Base-by-base conservation (phyloP, 2,329 filamentous ascomycete species). In the Monosporascus ibericus region DNA sequence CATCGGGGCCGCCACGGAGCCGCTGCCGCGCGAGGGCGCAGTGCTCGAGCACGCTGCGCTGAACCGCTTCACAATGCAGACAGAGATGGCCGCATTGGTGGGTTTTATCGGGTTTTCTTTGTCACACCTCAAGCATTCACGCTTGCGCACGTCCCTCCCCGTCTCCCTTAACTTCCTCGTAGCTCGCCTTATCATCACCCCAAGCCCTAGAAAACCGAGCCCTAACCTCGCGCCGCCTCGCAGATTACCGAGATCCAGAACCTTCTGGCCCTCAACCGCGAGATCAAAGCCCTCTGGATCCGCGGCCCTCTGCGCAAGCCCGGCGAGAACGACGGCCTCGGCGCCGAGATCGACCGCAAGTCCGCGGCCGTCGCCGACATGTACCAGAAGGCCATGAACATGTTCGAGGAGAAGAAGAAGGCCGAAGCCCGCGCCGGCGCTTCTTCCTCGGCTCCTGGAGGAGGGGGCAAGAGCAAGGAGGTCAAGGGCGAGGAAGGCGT, bases 231-330 rank as follows among this genome's bases (percentile, higher is more conserved):
- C 20, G 27, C 15, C 1, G 9, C 36, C 37, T 3, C 18, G 34
- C 49, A 75, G 72, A 69, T 73, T 52, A 65, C 69, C 53, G 70
- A 71, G 8, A 58, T 71, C 30, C 66, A 79, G 54, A 72, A 77
- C 53, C 67, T 80, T 3, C 68, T 78, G 4, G 62, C 66, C 27
- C 65, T 80, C 14, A 77, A 70, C 18, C 72, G 76, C 38, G 72
- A 75, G 55, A 68, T 80, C 52, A 76, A 78, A 56, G 71, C 75
- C 51, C 66, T 79, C 24, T 79, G 76, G 75, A 68, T 78, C 11
- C 70, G 73, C 51, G 77, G 77, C 2, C 71, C 76, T 1, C 64
- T 79, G 24, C 69, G 70, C 52, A 68, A 65, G 46, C 69, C 74
- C 4, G 73, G 71, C 44, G 72, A 76, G 48, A 72, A 72, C 38